A percentile compares a stretch with the other conserved stretches of the same genome.
phyloP scores from a whole-genome alignment of 2,329 filamentous ascomycete species.

The Arthroderma sp. region DNA sequence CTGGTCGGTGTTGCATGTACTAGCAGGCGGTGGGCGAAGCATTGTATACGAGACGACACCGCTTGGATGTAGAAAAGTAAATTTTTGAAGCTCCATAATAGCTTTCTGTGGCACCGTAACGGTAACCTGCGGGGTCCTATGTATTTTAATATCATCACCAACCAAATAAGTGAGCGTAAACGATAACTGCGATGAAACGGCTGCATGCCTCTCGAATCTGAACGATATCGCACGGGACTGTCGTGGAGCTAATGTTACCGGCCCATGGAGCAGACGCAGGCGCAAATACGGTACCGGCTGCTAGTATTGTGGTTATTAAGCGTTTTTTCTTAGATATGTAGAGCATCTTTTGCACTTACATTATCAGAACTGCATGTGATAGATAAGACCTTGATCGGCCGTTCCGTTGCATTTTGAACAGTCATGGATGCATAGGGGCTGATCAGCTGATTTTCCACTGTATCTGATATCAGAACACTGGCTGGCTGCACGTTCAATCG shows the following conservation, averaged over 20 bases:
- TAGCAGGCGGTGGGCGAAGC: conserved; percentile 37
- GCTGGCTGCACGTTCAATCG: conserved; percentile 19
- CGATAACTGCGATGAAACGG: conserved; percentile 7
- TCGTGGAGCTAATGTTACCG: conserved; percentile 18
- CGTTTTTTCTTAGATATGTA: too few species aligned
- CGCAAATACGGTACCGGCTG: background rate
- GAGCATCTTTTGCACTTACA: background rate
- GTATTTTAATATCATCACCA: background rate
- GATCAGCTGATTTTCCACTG: conserved; percentile 36
- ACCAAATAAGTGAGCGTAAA: conserved; percentile 13
- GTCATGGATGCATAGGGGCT: conserved; percentile 36
- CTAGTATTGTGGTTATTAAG: conserved; percentile 2
- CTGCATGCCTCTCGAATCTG: conserved; percentile 11
- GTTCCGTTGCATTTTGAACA: conserved; percentile 33
- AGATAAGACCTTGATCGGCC: conserved; percentile 12
- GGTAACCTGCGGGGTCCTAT: conserved; percentile 10
- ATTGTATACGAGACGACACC: conserved; percentile 45
- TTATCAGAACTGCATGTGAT: conserved; percentile 12
- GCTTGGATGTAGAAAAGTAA: conserved; percentile 42
- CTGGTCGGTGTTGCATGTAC: conserved; percentile 15
- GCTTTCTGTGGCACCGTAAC: conserved; percentile 12
- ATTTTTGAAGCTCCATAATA: conserved; percentile 35
- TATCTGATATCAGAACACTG: conserved; percentile 37
- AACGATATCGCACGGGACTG: conserved; percentile 25
- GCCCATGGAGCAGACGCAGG: background rate